phyloP scores from a whole-genome alignment of 1,139 yeast genomes.

The Nakaseomyces nivariensis region DNA sequence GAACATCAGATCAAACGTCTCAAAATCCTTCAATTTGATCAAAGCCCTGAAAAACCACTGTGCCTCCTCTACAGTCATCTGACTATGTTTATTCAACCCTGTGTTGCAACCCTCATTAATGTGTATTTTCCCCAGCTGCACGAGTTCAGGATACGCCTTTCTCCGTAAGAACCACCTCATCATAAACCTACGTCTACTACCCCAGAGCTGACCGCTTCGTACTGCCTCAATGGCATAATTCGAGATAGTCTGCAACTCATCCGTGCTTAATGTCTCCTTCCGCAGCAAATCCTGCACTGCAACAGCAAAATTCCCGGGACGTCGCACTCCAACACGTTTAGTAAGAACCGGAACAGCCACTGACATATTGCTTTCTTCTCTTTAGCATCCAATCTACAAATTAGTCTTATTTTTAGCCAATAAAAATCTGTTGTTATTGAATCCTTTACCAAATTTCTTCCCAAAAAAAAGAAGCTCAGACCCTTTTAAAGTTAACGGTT shows the following conservation, averaged over 20 bases:
- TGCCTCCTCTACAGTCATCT: constrained; percentile 13
- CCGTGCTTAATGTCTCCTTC: neutral
- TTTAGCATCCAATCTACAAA: neutral
- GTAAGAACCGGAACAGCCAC: neutral
- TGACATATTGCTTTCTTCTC: neutral
- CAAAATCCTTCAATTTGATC: constrained; percentile 7
- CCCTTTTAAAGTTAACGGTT: too few relatives aligned
- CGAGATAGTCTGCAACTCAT: neutral
- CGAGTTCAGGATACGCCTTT: neutral
- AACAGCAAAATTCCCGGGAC: neutral
- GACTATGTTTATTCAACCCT: constrained; percentile 8
- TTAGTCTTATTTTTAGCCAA: too few relatives aligned
- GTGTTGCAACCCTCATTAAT: constrained; percentile 2
- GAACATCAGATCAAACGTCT: constrained; percentile 12
- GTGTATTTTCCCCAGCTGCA: neutral
- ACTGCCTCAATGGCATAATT: neutral
- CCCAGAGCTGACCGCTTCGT: neutral
- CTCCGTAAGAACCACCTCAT: neutral
- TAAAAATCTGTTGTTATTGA: too few relatives aligned
- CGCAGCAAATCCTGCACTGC: neutral
- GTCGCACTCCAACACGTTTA: neutral
- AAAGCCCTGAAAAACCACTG: constrained; percentile 16
- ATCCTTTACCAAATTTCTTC: too few relatives aligned
- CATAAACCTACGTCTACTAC: neutral
- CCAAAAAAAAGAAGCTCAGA: too few relatives aligned